phyloP scores from a whole-genome alignment of 1,284 basidiomycete genomes.

The Moniliella sp. region DNA sequence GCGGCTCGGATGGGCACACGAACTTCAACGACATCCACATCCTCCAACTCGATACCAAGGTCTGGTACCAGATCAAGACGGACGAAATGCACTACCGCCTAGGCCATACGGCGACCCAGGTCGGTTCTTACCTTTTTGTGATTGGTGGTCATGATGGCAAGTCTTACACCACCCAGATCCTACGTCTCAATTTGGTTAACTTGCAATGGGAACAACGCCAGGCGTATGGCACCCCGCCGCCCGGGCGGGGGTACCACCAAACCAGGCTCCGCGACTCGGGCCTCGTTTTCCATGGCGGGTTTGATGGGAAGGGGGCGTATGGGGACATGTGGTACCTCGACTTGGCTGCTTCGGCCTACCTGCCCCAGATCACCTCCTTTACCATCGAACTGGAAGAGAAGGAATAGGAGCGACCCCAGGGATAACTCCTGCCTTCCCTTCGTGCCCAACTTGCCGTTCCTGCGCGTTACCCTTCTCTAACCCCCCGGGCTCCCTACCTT shows the following conservation, averaged over 20 bases:
- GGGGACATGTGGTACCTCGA: conserved; percentile 68
- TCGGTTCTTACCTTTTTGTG: conserved; percentile 74
- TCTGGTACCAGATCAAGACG: conserved; percentile 49
- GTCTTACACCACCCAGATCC: conserved; percentile 54
- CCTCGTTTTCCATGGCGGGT: conserved; percentile 66
- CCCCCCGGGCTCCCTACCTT: no score
- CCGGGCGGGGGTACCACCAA: conserved; percentile 59
- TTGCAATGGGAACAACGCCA: conserved; percentile 46
- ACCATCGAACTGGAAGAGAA: conserved; percentile 37
- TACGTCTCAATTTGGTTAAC: conserved; percentile 40
- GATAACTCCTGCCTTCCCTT: no score
- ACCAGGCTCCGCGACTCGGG: conserved; percentile 60
- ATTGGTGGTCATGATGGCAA: conserved; percentile 66
- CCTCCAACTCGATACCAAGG: conserved; percentile 50
- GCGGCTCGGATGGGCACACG: conserved; percentile 44
- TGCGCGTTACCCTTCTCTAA: no score
- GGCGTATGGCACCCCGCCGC: conserved; percentile 47
- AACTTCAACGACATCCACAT: conserved; percentile 66
- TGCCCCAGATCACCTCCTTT: conserved; percentile 70
- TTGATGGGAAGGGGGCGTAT: conserved; percentile 56
- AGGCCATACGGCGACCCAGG: conserved; percentile 66
- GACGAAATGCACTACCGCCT: conserved; percentile 47
- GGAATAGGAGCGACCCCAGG: no score
- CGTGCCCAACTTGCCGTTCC: no score
- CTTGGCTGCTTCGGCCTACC: conserved; percentile 62